These are phyloP conservation scores for Trypanosoma brucei DNA, from an alignment of 208 protist genomes.

Conservation along the genomic window DNA sequence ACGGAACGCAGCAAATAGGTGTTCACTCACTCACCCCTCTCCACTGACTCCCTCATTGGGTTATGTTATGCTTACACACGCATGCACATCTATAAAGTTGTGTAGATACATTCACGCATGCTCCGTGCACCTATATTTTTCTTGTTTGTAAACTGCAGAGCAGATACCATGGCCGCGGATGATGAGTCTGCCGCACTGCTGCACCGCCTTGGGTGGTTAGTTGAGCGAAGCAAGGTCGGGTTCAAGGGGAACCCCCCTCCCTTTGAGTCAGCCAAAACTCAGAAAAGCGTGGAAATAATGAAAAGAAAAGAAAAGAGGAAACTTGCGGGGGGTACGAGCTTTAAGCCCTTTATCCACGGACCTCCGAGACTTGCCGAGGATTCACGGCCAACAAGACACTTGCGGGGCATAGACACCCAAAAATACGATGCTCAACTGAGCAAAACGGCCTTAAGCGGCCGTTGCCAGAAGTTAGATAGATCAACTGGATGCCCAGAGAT, in stretches of 20 bases:
- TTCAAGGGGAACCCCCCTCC: constrained; percentile 80
- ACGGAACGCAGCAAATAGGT: too few relatives aligned
- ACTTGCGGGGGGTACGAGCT: constrained; percentile 43
- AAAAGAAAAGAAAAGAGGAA: constrained; percentile 23
- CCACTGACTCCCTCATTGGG: too few relatives aligned
- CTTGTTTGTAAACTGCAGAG: too few relatives aligned
- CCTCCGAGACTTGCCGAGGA: constrained; percentile 41
- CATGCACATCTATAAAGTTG: too few relatives aligned
- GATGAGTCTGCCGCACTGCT: neutral
- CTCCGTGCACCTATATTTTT: too few relatives aligned
- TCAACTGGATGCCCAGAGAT: constrained; percentile 62
- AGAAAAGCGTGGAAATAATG: constrained; percentile 44
- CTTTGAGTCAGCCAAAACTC: constrained; percentile 63
- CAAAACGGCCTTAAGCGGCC: constrained; percentile 13
- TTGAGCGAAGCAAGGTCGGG: constrained; percentile 52
- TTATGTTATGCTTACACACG: too few relatives aligned
- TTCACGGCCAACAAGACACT: constrained; percentile 45
- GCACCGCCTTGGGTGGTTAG: constrained; percentile 70
- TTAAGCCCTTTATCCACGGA: constrained; percentile 66
- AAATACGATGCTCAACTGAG: constrained; percentile 23
- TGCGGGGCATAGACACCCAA: constrained; percentile 24
- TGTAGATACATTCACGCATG: too few relatives aligned
- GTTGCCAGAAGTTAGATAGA: constrained; percentile 47
- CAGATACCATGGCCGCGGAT: constrained; percentile 11
- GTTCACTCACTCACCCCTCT: too few relatives aligned